These are phyloP conservation scores for Cymbopogon citratus DNA, from an alignment of 176 grass and related monocot species.

Conservation along the genomic window DNA sequence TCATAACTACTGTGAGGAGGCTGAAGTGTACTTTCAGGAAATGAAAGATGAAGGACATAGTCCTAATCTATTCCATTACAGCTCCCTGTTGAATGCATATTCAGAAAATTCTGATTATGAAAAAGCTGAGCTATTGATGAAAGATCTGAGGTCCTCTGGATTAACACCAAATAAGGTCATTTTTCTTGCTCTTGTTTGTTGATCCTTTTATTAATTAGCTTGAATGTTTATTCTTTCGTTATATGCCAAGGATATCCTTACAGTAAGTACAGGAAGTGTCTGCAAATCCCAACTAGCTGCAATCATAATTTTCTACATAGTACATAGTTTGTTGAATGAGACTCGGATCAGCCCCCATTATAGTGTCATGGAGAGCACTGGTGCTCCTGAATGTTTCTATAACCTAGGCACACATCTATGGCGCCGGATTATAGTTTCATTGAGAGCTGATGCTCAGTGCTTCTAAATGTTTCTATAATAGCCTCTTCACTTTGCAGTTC, in stretches of 20 bases:
- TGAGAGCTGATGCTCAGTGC: not conserved
- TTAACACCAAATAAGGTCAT: slow-evolving; percentile 84
- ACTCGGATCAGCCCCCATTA: not conserved
- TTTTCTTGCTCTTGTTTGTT: slow-evolving; percentile 20
- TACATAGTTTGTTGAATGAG: slow-evolving; percentile 12
- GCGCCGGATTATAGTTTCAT: not conserved
- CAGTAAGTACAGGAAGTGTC: not conserved
- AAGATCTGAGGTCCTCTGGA: slow-evolving; percentile 66
- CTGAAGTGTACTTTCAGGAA: slow-evolving; percentile 81
- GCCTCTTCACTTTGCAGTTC: not conserved
- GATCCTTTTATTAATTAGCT: slow-evolving; percentile 28
- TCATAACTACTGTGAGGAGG: slow-evolving; percentile 69
- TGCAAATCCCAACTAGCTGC: not conserved
- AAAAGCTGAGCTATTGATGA: slow-evolving; percentile 77
- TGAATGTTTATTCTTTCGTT: not conserved
- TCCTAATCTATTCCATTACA: slow-evolving; percentile 96
- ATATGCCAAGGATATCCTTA: not conserved
- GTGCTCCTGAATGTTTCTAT: not conserved
- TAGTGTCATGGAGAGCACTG: not conserved
- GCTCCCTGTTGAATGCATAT: slow-evolving; percentile 86
- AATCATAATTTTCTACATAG: not conserved
- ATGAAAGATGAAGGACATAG: slow-evolving; percentile 80
- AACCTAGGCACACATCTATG: not conserved
- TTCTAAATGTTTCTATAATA: not conserved
- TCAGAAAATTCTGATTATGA: slow-evolving; percentile 58